Base-by-base conservation (phyloP, 192 early-diverging fungal species). In the Backusella morwellensis region DNA sequence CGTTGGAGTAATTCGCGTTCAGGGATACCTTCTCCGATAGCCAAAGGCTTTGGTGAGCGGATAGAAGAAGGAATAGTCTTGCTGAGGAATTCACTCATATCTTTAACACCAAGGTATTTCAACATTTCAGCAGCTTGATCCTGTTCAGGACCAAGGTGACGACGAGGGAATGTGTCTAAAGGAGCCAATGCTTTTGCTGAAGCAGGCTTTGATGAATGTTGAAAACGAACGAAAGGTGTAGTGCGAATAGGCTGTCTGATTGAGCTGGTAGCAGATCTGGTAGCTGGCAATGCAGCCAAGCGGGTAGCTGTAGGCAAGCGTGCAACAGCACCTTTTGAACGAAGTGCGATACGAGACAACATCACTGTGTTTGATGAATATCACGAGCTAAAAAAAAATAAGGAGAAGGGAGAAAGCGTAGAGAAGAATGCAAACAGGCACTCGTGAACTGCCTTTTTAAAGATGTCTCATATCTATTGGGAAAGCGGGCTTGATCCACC, bases 1-100 rank as follows among this genome's bases (percentile, higher is more conserved):
- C 91, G 86, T 41, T 89, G 90, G 50, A 99, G 81, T n/a, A 95
- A 90, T 83, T 98, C 95, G 56, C 88, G 88, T 85, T 99, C 98
- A 3, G 96, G 80, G 34, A 95, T 85, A 76, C 90, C 88, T 26
- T 93, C 88, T 54, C 92, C 91, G 36, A 99, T 90, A 36, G 87
- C 80, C 68, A 98, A 89, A 9, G 89, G 81, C 66, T 90, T 84
- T 38, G 90, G 78, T 54, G 95, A 91, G 19, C 90, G 88, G 81
- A 99, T 98, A 63, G 87, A 82, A 15, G 85, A 78, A 52, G 98
- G 97, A 34, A 99, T 92, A 17, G 96, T 93, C 77, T 93, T 92
- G 35, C 86, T 79, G 14, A 97, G 85, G 82, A 99, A 87, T 34
- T 94, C 92, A 75, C 96, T 94, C 76, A 99, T 83, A 29, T 90